Evolutionary conservation across 352 stramenopile species (phyloP).

Genomic region (Phytophthora tentaculata): DNA sequence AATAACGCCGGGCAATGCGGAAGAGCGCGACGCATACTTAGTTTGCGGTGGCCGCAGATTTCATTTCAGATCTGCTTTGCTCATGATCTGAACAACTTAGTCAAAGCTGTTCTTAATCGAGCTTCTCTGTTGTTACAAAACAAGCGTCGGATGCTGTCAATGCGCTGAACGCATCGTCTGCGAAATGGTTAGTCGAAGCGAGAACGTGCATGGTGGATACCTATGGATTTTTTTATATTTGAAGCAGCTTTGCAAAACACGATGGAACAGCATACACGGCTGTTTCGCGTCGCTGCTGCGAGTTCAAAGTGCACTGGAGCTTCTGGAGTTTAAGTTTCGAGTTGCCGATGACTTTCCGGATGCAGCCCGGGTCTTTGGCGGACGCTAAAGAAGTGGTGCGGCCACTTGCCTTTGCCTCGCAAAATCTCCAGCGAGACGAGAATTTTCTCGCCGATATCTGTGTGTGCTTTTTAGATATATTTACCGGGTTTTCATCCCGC

Average conservation of each 20-base stretch:
- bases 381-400: conserved; percentile 43
- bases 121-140: too few species aligned
- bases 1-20: conserved; percentile 11
- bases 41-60: neutral
- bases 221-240: conserved; percentile 5
- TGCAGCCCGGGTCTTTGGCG: neutral
- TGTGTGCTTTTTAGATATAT: conserved; percentile 14
- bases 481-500: conserved; percentile 7
- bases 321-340: neutral
- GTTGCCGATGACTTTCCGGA: neutral
- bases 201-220: neutral
- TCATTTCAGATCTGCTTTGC: neutral
- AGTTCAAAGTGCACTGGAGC: neutral
- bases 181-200: conserved; percentile 4
- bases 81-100: neutral
- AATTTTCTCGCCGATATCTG: conserved; percentile 18
- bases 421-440: conserved; percentile 12
- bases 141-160: too few species aligned
- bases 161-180: conserved; percentile 4
- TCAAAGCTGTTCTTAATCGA: neutral
- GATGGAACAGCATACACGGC: neutral
- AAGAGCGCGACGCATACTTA: neutral
- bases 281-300: neutral
- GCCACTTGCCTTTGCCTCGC: conserved; percentile 8
- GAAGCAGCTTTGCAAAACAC: neutral